phyloP scores from a whole-genome alignment of 2,329 filamentous ascomycete species.

The Talaromyces marneffei region DNA sequence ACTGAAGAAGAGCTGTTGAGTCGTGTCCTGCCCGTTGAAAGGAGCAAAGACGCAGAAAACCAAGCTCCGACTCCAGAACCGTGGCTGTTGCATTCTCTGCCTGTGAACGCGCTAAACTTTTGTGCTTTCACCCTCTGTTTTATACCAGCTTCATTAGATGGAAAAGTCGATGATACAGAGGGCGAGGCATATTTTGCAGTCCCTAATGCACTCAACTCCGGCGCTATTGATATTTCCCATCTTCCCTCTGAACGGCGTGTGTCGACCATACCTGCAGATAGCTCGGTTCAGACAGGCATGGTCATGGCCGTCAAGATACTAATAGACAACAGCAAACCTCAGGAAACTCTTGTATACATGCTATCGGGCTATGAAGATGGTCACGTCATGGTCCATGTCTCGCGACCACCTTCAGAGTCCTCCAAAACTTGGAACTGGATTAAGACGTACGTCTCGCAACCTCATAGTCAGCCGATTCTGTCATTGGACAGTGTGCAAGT shows the following conservation, averaged over 20 bases:
- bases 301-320: constrained; percentile 74
- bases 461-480: constrained; percentile 74
- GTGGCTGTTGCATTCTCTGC: constrained; percentile 76
- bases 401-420: constrained; percentile 27
- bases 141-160: constrained; percentile 17
- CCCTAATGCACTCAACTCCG: constrained; percentile 68
- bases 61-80: constrained; percentile 46
- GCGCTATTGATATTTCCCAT: constrained; percentile 77
- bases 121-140: constrained; percentile 70
- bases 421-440: constrained; percentile 41
- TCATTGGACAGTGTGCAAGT: constrained; percentile 57
- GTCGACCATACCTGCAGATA: constrained; percentile 50
- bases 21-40: constrained; percentile 65
- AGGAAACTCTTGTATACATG: constrained; percentile 49
- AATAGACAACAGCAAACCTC: constrained; percentile 27
- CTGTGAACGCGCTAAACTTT: constrained; percentile 93
- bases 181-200: constrained; percentile 63
- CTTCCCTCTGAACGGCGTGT: constrained; percentile 69
- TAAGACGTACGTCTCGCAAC: constrained; percentile 57
- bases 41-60: constrained; percentile 40
- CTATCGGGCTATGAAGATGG: constrained; percentile 83
- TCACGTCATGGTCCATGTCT: constrained; percentile 59
- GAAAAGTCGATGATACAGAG: neutral
- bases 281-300: constrained; percentile 57
- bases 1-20: constrained; percentile 48